Evolutionary conservation across 768 basidiomycete genomes (phyloP).

Genomic region (Jaapia argillacea): DNA sequence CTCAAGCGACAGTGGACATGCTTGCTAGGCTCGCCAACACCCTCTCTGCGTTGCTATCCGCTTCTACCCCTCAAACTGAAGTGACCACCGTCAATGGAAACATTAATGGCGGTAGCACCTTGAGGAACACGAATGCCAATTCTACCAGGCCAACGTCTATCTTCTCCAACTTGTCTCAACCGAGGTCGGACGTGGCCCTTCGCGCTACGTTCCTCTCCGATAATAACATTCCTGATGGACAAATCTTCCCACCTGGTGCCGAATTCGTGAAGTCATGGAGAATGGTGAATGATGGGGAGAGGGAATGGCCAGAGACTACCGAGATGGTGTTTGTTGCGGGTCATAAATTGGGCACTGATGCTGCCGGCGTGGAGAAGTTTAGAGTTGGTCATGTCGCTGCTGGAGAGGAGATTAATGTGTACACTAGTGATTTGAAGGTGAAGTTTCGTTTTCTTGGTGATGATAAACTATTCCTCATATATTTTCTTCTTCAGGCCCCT

Average conservation of each 20-base stretch:
- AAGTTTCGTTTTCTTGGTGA: conserved; percentile 7
- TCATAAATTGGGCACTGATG: conserved; percentile 37
- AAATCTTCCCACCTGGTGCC: conserved; percentile 71
- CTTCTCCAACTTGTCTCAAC: conserved; percentile 2
- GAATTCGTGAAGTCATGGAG: conserved; percentile 83
- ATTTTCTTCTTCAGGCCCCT: conserved; percentile 52
- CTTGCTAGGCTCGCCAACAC: not conserved
- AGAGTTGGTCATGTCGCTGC: conserved; percentile 46
- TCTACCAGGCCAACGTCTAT: not conserved
- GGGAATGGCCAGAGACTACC: conserved; percentile 61
- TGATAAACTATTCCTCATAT: not conserved
- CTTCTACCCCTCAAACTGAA: not conserved
- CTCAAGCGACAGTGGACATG: not conserved
- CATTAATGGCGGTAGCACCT: no score
- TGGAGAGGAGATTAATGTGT: conserved; percentile 53
- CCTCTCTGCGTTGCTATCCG: not conserved
- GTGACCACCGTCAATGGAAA: no score
- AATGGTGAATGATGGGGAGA: conserved; percentile 52
- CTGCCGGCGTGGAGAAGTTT: conserved; percentile 20
- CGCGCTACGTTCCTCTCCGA: conserved; percentile 54
- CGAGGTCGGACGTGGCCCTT: conserved; percentile 16
- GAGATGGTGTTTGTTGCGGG: conserved; percentile 66
- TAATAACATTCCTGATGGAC: conserved; percentile 65
- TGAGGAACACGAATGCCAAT: no score
- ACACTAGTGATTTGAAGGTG: conserved; percentile 72